Conservation (phyloP, 2,329 filamentous ascomycete species). For the Fusarium sp. region DNA sequence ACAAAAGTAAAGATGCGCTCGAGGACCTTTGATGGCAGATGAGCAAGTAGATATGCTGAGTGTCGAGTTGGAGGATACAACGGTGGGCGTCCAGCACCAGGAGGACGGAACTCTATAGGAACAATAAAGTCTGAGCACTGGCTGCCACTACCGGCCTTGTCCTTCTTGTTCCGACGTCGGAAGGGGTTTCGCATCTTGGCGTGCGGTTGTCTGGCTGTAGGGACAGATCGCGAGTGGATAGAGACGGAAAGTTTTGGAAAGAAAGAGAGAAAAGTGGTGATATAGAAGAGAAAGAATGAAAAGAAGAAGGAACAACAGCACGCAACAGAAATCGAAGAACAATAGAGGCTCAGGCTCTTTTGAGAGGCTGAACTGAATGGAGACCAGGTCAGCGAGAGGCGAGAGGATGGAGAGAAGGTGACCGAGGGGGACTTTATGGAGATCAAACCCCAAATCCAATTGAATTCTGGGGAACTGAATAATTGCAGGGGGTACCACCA, state of each 20-base stretch:
- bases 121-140: constrained; percentile 38
- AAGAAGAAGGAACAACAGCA: not conserved
- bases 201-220: constrained; percentile 4
- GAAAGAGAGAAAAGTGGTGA: not conserved
- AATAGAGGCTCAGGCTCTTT: constrained; percentile 5
- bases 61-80: constrained; percentile 50
- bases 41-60: constrained; percentile 57
- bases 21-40: constrained; percentile 75
- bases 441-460: constrained; percentile 20
- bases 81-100: constrained; percentile 37
- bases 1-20: constrained; percentile 81
- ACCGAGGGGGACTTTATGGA: constrained; percentile 28
- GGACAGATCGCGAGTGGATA: constrained; percentile 2
- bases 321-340: not conserved
- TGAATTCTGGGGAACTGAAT: constrained; percentile 33
- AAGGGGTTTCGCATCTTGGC: constrained; percentile 51
- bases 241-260: not conserved
- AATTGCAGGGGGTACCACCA: constrained; percentile 31
- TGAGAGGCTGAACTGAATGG: constrained; percentile 1
- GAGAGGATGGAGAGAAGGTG: constrained; percentile 22
- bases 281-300: constrained; percentile 2
- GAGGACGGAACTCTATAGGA: constrained; percentile 45
- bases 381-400: not conserved
- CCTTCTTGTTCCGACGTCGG: constrained; percentile 51
- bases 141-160: constrained; percentile 39